These are phyloP conservation scores for Tetracladium maxilliforme DNA, from an alignment of 2,329 filamentous ascomycete species.

Conservation along the genomic window DNA sequence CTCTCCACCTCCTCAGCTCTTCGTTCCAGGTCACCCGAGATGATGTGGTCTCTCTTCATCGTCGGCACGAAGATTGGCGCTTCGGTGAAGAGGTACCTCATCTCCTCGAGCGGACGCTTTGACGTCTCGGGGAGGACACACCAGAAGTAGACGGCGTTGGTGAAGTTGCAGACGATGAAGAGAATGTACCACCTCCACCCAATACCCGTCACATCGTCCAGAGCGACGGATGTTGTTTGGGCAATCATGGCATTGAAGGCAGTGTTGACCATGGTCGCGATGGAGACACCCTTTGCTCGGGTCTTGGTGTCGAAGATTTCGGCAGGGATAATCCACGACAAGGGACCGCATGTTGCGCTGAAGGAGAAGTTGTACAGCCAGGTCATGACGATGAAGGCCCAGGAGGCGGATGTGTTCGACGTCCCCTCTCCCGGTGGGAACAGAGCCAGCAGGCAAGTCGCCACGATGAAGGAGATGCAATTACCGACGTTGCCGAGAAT, in stretches of 20 bases:
- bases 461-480: slow-evolving; percentile 42
- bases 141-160: slow-evolving; percentile 50
- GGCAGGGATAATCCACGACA: slow-evolving; percentile 31
- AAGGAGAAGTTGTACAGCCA: slow-evolving; percentile 50
- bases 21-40: slow-evolving; percentile 35
- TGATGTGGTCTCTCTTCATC: slow-evolving; percentile 31
- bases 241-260: slow-evolving; percentile 56
- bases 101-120: slow-evolving; percentile 41
- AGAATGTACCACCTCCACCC: slow-evolving; percentile 22
- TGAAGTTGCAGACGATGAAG: slow-evolving; percentile 46
- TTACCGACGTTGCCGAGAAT: slow-evolving; percentile 44
- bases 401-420: slow-evolving; percentile 5
- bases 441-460: slow-evolving; percentile 14
- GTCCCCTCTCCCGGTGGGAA: slow-evolving; percentile 36
- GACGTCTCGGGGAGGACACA: slow-evolving; percentile 42
- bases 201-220: slow-evolving; percentile 10
- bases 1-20: slow-evolving; percentile 33
- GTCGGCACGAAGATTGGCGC: slow-evolving; percentile 40
- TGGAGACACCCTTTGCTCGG: slow-evolving; percentile 41
- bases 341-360: slow-evolving; percentile 38
- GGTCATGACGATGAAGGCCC: slow-evolving; percentile 44
- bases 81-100: slow-evolving; percentile 42
- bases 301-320: slow-evolving; percentile 49
- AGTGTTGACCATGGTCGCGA: slow-evolving; percentile 41
- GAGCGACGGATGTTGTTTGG: slow-evolving; percentile 38